These are phyloP conservation scores for Candolleomyces eurysporus DNA, from an alignment of 768 basidiomycete species.

Conservation along the genomic window DNA sequence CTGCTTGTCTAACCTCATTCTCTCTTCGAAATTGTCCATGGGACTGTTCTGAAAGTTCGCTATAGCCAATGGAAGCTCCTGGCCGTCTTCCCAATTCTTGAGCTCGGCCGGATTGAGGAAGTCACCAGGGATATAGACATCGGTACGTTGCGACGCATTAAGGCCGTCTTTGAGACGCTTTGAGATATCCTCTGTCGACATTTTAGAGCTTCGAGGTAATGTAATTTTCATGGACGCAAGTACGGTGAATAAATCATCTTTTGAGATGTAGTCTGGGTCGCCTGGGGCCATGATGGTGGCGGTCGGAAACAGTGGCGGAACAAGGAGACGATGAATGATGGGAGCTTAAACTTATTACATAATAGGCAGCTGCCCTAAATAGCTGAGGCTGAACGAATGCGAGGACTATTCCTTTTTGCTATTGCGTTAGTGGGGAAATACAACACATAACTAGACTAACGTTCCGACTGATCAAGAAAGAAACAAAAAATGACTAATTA, in stretches of 20 bases:
- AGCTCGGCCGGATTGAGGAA: constrained; percentile 13
- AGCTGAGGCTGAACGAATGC: no score
- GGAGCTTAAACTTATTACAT: no score
- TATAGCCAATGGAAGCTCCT: constrained; percentile 7
- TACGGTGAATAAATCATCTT: constrained; percentile 23
- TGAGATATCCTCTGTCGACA: constrained; percentile 22
- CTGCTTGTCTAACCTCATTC: constrained; percentile 7
- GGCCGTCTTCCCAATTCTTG: constrained; percentile 11
- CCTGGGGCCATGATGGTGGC: constrained; percentile 1
- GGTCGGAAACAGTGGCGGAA: not conserved
- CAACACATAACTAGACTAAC: no score
- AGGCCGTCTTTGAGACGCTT: constrained; percentile 19
- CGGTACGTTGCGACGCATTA: constrained; percentile 25
- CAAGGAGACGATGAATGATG: no score
- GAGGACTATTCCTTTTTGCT: no score
- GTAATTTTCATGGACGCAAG: constrained; percentile 26
- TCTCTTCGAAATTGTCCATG: constrained; percentile 14
- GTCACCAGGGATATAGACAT: constrained; percentile 13
- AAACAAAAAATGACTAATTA: no score
- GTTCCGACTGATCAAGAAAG: no score
- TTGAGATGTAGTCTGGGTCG: constrained; percentile 1
- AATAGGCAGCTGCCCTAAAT: no score
- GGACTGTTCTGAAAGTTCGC: constrained; percentile 17
- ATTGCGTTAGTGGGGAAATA: no score
- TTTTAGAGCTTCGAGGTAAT: constrained; percentile 25